Base-by-base conservation (phyloP, 257 asterid species). In the Nicotiana otophora region DNA sequence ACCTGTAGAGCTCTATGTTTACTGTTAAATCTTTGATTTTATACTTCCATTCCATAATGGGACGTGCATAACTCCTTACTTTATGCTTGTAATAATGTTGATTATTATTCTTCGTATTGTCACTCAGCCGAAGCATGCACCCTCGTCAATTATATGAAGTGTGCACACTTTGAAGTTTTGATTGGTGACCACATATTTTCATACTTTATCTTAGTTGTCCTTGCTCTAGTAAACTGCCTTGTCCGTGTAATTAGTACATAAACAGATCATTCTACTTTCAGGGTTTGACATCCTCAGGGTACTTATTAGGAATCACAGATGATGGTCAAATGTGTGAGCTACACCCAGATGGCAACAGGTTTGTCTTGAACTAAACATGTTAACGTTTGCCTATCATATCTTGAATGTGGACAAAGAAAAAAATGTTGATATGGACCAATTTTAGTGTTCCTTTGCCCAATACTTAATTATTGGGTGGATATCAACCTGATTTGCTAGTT, bases 321-420 rank as follows among this genome's bases (percentile, higher is more conserved):
- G 95, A 96, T 80, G 99, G 98, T 83, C 92, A 89, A 84, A 88
- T 82, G 72, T 94, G 92, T 33, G 98, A 96, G 89, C 98, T 96
- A 86, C 99, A 96, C 87, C 99, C 99, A 15, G 98, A 96, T 87
- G 98, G 99, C 74, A 96, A 94, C 88, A 96, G 98, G 99, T 96
- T 85, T 64, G 62, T 77, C 85, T 11, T 10, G 55, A 67, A 51
- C 75, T 34, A 33, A 34, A 68, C 54, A 68, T 68, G 75, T 57
- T 16, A 33, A 34, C 5, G 8, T 2, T 19, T 33, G 7, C 54
- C 54, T 12, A 10, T 19, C 51, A 9, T 17, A 68, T 68, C 54
- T 34, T 14, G 58, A 53, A 19, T 42, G 11, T 8, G 51, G 51
- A 42, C 51, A 9, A 42, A 9, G 4, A 1, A 9, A 42, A 42